Evolutionary conservation across 345 rosid genomes (phyloP).

Genomic region (Combretum micranthum): DNA sequence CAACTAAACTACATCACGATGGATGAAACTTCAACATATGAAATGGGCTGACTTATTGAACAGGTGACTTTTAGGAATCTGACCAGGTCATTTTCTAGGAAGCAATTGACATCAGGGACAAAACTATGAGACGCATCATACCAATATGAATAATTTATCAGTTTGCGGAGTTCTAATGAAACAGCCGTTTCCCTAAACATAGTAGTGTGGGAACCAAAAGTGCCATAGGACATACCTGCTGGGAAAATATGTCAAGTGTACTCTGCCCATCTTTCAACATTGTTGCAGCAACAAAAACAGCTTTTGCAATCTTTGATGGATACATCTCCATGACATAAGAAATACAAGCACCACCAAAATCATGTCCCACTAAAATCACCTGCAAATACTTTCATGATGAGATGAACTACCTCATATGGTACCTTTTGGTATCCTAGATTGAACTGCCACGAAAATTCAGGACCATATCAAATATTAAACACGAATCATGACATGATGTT

Average conservation of each 20-base stretch:
- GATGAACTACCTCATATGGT: not conserved
- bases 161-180: no score
- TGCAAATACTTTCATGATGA: conserved; percentile 2
- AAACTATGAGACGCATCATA: no score
- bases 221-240: conserved; percentile 21
- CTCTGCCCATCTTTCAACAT: conserved; percentile 34
- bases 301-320: conserved; percentile 32
- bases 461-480: no score
- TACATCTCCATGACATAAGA: conserved; percentile 38
- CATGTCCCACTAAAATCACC: conserved; percentile 45
- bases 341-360: conserved; percentile 39
- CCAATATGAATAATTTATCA: no score
- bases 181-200: no score
- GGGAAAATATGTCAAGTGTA: conserved; percentile 27
- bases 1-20: not conserved
- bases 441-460: no score
- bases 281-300: conserved; percentile 34
- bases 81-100: no score
- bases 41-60: no score
- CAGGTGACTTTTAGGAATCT: no score
- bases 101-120: no score
- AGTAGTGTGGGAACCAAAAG: not conserved
- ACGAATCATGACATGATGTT: no score
- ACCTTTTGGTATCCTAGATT: not conserved
- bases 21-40: not conserved